Evolutionary conservation across 805 yeast genomes (phyloP).

Genomic region (Spathaspora girioi): DNA sequence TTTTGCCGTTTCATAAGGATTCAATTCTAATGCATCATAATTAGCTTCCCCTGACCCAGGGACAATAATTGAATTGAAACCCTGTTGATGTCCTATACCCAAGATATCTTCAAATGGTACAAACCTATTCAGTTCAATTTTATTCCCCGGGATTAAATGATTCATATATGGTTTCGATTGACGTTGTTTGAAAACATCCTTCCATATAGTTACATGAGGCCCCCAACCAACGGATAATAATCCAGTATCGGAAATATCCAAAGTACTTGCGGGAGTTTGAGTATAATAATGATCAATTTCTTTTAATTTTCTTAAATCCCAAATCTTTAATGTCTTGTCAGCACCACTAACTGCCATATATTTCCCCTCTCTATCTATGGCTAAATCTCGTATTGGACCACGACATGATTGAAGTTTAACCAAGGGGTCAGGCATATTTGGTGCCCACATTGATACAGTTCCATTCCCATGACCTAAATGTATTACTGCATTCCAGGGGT

Average conservation of each 20-base stretch:
- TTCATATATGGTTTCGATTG: slow-evolving; percentile 90
- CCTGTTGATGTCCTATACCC: slow-evolving; percentile 79
- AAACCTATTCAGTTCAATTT: slow-evolving; percentile 61
- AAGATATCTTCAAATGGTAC: slow-evolving; percentile 97
- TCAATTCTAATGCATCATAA: slow-evolving; percentile 87
- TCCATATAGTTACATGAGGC: slow-evolving; percentile 92
- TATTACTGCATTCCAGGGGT: slow-evolving; percentile 94
- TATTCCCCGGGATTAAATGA: slow-evolving; percentile 77
- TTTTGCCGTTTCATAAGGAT: slow-evolving; percentile 87
- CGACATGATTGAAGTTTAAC: slow-evolving; percentile 76
- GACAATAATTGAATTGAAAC: slow-evolving; percentile 78
- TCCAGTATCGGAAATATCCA: slow-evolving; percentile 84
- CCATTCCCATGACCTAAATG: slow-evolving; percentile 94
- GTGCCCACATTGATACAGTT: slow-evolving; percentile 90
- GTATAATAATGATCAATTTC: slow-evolving; percentile 65
- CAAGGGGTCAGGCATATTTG: slow-evolving; percentile 78
- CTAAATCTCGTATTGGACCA: slow-evolving; percentile 84
- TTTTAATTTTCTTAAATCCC: slow-evolving; percentile 88
- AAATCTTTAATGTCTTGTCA: slow-evolving; percentile 78
- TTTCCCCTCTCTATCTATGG: slow-evolving; percentile 86
- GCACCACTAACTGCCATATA: slow-evolving; percentile 94
- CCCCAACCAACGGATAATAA: slow-evolving; percentile 91
- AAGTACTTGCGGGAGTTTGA: slow-evolving; percentile 82
- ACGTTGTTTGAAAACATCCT: slow-evolving; percentile 58
- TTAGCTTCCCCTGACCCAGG: slow-evolving; percentile 99